phyloP scores from a whole-genome alignment of 306 rosid genomes.

The Dalbergia oliveri region DNA sequence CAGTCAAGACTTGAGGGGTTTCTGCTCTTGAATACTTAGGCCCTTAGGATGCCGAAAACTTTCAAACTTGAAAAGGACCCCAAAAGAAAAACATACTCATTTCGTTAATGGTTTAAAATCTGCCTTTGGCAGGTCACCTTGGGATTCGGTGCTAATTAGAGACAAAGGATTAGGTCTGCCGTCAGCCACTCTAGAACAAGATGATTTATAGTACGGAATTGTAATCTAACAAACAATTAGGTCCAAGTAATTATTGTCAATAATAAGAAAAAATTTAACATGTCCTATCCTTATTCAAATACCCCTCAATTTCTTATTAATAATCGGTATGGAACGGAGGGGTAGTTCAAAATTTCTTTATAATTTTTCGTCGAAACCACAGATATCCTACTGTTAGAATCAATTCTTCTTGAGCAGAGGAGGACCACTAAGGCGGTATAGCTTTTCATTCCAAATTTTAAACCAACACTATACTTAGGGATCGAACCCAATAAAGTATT shows the following conservation, averaged over 20 bases:
- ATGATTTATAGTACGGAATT: neutral
- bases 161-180: constrained; percentile 16
- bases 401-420: no score
- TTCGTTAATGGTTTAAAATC: neutral
- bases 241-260: neutral
- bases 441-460: no score
- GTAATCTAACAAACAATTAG: constrained; percentile 24
- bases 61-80: neutral
- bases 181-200: neutral
- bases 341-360: no score
- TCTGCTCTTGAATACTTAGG: neutral
- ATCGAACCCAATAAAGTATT: no score
- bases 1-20: neutral
- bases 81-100: neutral
- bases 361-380: no score
- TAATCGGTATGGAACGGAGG: no score
- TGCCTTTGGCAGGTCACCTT: neutral
- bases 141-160: neutral
- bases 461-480: no score
- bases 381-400: no score
- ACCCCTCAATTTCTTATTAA: no score
- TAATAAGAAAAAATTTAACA: no score
- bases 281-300: no score
- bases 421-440: no score
- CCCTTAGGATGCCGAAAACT: neutral